Evolutionary conservation across 106 monocot genomes (phyloP), one percentile per base, ranked within the genome.

Genomic region (Dactylorhiza incarnata): DNA sequence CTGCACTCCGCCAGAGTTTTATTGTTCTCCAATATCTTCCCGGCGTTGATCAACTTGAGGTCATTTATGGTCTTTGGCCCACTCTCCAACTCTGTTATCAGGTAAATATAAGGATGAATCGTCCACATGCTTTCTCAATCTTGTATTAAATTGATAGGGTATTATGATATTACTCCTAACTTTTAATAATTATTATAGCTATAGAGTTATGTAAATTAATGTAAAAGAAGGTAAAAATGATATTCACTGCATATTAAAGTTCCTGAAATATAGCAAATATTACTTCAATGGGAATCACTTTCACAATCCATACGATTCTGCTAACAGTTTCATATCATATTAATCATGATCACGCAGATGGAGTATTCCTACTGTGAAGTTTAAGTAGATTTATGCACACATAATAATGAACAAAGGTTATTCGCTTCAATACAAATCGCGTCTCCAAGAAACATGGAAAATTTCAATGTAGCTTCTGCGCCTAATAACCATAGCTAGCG

Each of bases 21-120:
- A 70, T 80, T 77, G 87, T 89, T 85, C 73, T 93, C 87, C 62
- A 93, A 59, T 82, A 86, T 86, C 66, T 82, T 87, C 10, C 93
- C 89, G 20, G 83, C 87, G 69, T 90, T 87, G 47, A 93, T 93
- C 76, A 93, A 68, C 80, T 89, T 93, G 16, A 93, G 61, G 71
- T 93, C 93, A 14, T 87, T 73, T 24, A 84, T 78, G 0, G 87
- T 87, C 78, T 73, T 89, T 25, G 93, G 89, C 6, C 79, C 78
- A 82, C 84, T 84, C 54, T 65, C 81, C 68, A 82, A 84, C 10
- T 79, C 90, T 91, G 84, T 46, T 17, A 71, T 46, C 13, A 69
- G 8, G 63, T 63, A 51, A n/a, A 37, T 37, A 37, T 22, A 43
- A 78, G 49, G 15, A 48, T 47, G 24, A 19, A 12, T 53, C 37